A percentile compares a stretch with the other conserved stretches of the same genome.
Conservation (phyloP, 257 asterid species). For the Solanum chmielewskii region DNA sequence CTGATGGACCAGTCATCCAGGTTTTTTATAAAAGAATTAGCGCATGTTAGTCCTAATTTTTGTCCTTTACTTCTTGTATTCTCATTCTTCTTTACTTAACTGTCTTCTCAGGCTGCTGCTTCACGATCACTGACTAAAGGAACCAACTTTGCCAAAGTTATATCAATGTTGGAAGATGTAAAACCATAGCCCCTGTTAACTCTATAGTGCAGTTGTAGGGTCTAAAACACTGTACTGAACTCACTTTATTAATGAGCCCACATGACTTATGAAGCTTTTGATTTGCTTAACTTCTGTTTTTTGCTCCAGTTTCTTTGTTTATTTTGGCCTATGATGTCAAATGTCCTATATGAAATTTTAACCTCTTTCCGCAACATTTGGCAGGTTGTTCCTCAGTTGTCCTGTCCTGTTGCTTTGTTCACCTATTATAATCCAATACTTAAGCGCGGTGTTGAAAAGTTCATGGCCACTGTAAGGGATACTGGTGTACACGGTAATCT, state of each 20-base stretch:
- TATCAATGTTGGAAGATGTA: conserved; percentile 77
- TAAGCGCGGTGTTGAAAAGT: conserved; percentile 66
- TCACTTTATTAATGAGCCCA: not conserved
- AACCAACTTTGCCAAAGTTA: conserved; percentile 54
- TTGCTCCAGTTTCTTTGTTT: not conserved
- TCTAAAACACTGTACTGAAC: not conserved
- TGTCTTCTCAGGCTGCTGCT: conserved; percentile 56
- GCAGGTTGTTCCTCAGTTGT: conserved; percentile 74
- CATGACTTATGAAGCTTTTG: not conserved
- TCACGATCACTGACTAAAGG: conserved; percentile 69
- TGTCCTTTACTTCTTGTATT: not conserved
- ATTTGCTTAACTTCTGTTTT: not conserved
- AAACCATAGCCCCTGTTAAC: conserved; percentile 4
- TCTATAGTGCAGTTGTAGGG: not conserved
- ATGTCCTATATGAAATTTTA: not conserved
- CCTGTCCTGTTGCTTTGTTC: conserved; percentile 78
- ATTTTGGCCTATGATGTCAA: not conserved
- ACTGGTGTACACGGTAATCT: conserved; percentile 67
- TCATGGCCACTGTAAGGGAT: conserved; percentile 68
- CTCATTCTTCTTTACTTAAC: not conserved
- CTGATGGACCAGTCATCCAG: conserved; percentile 97
- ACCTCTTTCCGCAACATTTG: not conserved
- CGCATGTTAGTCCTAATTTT: not conserved
- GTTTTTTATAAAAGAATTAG: conserved; percentile 8
- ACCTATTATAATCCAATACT: conserved; percentile 88